These are phyloP conservation scores for Zygnema cylindricum DNA, from an alignment of 139 green algal species.

Conservation along the genomic window DNA sequence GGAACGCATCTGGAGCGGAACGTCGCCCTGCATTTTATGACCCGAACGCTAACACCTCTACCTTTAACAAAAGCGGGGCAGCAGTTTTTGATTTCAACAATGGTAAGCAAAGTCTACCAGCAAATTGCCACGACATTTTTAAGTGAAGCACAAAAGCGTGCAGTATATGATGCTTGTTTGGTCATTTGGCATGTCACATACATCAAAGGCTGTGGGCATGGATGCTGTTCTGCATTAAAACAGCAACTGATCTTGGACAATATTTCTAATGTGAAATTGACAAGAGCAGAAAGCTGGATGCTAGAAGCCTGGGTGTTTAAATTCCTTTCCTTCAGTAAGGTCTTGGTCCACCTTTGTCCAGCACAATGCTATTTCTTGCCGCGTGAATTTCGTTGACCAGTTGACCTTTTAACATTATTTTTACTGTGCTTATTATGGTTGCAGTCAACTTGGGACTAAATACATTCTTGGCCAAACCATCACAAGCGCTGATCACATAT, in stretches of 20 bases:
- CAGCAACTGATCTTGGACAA: background rate
- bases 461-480: background rate
- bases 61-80: background rate
- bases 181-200: too few relatives aligned
- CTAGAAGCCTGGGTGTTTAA: too few relatives aligned
- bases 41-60: background rate
- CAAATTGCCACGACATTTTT: too few relatives aligned
- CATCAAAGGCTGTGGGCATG: background rate
- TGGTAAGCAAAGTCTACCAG: background rate
- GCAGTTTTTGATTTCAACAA: background rate
- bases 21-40: background rate
- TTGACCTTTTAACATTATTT: background rate
- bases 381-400: background rate
- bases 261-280: background rate
- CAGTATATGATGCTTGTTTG: too few relatives aligned
- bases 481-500: slow-evolving; percentile 11
- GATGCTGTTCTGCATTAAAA: background rate
- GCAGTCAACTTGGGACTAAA: background rate
- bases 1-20: background rate
- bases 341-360: background rate
- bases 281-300: too few relatives aligned
- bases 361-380: background rate
- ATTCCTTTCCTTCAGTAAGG: too few relatives aligned
- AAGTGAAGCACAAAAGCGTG: too few relatives aligned
- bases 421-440: background rate